Percentiles rank a stretch among this genome's conserved stretches.
phyloP scores from a whole-genome alignment of 257 asterid genomes.

The Anisodus acutangulus region DNA sequence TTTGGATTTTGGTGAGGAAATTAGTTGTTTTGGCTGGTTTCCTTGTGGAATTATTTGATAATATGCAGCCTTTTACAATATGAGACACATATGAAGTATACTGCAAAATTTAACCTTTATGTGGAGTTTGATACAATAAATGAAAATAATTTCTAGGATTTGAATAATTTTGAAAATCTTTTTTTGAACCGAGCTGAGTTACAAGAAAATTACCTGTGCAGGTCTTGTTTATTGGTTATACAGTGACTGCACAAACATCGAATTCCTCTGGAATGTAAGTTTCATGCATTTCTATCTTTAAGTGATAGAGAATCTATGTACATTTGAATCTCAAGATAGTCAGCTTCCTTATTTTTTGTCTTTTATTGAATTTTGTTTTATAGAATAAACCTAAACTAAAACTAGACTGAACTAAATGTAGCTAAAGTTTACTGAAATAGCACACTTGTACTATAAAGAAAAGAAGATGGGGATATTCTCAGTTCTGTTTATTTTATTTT shows the following conservation, averaged over 20 bases:
- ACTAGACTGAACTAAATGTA: not conserved
- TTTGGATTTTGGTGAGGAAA: not conserved
- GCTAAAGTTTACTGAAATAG: not conserved
- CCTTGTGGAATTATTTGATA: not conserved
- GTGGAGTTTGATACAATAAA: not conserved
- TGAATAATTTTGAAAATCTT: not conserved
- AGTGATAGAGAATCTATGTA: not conserved
- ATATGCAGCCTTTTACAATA: too few relatives aligned
- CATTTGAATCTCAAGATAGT: constrained; percentile 4
- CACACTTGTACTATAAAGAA: not conserved
- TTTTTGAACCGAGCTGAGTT: constrained; percentile 8
- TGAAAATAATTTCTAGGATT: not conserved
- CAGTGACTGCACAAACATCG: constrained; percentile 29
- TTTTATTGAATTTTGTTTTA: not conserved
- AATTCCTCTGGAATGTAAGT: constrained; percentile 29
- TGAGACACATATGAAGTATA: too few relatives aligned
- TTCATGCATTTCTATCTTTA: constrained; percentile 12
- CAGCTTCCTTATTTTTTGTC: not conserved
- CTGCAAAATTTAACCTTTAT: too few relatives aligned
- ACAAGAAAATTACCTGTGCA: not conserved
- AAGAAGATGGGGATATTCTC: not conserved
- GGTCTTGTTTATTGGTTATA: constrained; percentile 31
- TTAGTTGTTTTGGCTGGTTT: not conserved
- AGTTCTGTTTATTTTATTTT: not conserved
- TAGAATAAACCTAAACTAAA: not conserved